phyloP scores from a whole-genome alignment of 306 rosid species.

The Neltuma alba region DNA sequence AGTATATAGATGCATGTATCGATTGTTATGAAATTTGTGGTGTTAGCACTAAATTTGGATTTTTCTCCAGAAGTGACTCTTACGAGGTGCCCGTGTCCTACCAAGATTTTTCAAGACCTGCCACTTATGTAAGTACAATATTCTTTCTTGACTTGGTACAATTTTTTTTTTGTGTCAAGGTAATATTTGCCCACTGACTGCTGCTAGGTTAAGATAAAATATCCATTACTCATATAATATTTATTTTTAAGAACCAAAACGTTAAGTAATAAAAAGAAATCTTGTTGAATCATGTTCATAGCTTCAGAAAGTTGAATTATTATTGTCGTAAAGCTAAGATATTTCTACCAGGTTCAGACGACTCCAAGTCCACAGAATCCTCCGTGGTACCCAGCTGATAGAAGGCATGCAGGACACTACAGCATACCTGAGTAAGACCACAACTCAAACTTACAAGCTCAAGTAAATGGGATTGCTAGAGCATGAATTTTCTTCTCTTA shows the following conservation, averaged over 20 bases:
- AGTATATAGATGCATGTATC: slow-evolving; percentile 1
- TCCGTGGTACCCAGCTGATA: slow-evolving; percentile 29
- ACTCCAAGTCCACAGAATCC: slow-evolving; percentile 33
- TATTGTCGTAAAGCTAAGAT: background rate
- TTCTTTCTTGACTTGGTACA: background rate
- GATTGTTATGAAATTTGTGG: background rate
- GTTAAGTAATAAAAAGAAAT: background rate
- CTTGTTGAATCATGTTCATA: slow-evolving; percentile 1
- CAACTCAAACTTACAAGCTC: slow-evolving; percentile 3
- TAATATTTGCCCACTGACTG: background rate
- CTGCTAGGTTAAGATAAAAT: background rate
- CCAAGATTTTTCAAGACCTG: slow-evolving; percentile 37
- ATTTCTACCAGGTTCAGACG: slow-evolving; percentile 47
- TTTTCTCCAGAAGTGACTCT: slow-evolving; percentile 1
- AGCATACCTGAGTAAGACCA: slow-evolving; percentile 46
- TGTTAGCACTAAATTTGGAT: background rate
- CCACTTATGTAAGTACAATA: slow-evolving; percentile 44
- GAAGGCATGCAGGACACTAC: slow-evolving; percentile 34
- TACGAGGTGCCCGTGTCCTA: slow-evolving; percentile 39
- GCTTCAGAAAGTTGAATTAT: slow-evolving; percentile 11
- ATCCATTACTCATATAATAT: background rate
- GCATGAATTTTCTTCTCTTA: background rate
- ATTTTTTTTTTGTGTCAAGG: background rate
- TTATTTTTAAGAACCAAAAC: background rate
- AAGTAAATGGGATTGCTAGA: slow-evolving; percentile 1